Evolutionary conservation across 768 basidiomycete species (phyloP), one percentile per base, ranked within the genome.

Genomic region (Collybiopsis confluens): DNA sequence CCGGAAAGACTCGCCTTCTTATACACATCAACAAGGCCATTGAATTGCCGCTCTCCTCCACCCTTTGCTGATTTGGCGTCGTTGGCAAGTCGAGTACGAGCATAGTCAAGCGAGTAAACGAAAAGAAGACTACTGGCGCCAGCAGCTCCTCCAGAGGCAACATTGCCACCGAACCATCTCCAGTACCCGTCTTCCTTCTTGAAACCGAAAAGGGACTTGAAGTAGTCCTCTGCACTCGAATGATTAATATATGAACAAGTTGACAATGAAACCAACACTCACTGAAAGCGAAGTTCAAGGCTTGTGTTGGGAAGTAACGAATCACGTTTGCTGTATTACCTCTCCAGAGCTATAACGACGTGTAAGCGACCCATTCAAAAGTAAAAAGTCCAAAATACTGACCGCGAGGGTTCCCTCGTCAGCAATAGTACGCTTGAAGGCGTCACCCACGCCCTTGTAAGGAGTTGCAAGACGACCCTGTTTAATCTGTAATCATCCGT

Each of bases 301-400:
- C 50, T 35, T 99, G 96, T 54, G 97, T 99, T 49, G 97, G 97
- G 93, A 99, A 99, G 90, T 99, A 99, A 71, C 97, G 95, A 79
- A 99, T 97, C 76, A 99, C 97, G 78, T 99, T 99, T 83, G 97
- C 96, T 55, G 96, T 98, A 86, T 99, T 99, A 74, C 97, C 97
- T 50, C 15, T 24, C 21, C 48, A 37, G 21, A 50, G 18, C 21
- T 21, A 15, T 16, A 3, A 11, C 24, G 20, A 40, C 23, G 30
- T 11, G 11, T 13, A 45, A 33, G 13, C 45, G 7, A 33, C 3
- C 11, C 15, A 20, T n/a, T 6, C 4, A 2, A 16, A 35, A 8
- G 2, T 18, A 5, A 20, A 3, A 20, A 8, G 27, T 46, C 24
- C 20, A 27, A 30, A 78, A 97, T 80, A 97, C 97, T 98, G 67